Base-by-base conservation (phyloP, 108 stramenopile genomes). In the Cyclotella cryptica region DNA sequence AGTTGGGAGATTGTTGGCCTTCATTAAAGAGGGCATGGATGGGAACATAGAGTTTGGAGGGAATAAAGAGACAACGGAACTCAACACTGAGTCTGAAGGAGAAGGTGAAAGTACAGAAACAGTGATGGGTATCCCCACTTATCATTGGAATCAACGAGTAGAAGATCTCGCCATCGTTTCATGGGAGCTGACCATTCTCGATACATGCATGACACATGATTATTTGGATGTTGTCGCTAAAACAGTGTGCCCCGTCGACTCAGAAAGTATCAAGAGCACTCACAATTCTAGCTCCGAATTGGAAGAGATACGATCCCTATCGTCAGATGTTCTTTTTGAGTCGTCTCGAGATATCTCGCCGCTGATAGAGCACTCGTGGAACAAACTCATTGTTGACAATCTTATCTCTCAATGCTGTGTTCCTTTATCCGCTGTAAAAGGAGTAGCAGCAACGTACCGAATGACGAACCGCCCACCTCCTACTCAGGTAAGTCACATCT, bases 391-490 rank as follows among this genome's bases (percentile, higher is more conserved):
- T 72, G 92, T 93, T 10, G 74, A 88, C 12, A 72, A 90, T 64
- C 45, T 96, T 17, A 92, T 86, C 5, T 66, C 79, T 52, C 88
- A 90, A 71, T 96, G 95, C 69, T 89, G 84, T 24, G 74, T 75
- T 40, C 92, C 92, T 19, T 74, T 96, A 41, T 86, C 89, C 9
- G 92, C 92, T 29, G 95, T 96, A 24, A 96, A 96, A 72, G 95
- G 95, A 17, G 95, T 96, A n/a, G 95, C 92, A 18, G 95, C 92
- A 10, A 96, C 92, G 12, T 96, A 96, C 64, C 88, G 95, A 15
- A 96, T 96, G 95, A 96, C 95, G 8, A 96, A 93, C 71, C 91
- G 95, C 29, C 95, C 95, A 21, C 89, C 92, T 39, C 95, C 95
- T 10, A 90, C 88, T 22, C 64, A 61, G 60, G 60, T 61, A 39